Percentiles rank a stretch among this genome's conserved stretches.
These are phyloP conservation scores for Ophiocytium majus DNA, from an alignment of 352 stramenopile genomes.

Conservation along the genomic window DNA sequence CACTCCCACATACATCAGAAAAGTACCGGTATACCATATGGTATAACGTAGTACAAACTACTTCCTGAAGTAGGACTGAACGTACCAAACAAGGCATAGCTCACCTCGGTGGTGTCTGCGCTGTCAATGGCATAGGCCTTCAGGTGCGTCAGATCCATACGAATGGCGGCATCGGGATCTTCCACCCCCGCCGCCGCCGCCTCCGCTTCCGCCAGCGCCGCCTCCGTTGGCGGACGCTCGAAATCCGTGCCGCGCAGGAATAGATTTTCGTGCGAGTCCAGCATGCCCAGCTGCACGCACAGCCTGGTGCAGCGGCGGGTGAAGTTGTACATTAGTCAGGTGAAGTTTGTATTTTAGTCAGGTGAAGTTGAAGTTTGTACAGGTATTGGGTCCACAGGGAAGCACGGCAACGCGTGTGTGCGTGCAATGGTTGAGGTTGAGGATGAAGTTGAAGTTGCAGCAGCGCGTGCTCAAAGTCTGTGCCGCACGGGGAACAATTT, in stretches of 20 bases:
- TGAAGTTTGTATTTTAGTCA: too few relatives aligned
- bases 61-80: conserved; percentile 5
- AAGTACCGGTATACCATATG: too few relatives aligned
- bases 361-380: too few relatives aligned
- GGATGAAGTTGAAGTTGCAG: too few relatives aligned
- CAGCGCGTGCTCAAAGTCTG: conserved; percentile 30
- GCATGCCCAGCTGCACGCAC: conserved; percentile 44
- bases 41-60: neutral
- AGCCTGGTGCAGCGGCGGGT: too few relatives aligned
- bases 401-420: too few relatives aligned
- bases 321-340: too few relatives aligned
- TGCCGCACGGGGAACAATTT: conserved; percentile 31
- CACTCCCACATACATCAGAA: too few relatives aligned
- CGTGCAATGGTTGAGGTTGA: too few relatives aligned
- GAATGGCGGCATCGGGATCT: conserved; percentile 30
- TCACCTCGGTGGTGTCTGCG: conserved; percentile 47
- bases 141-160: conserved; percentile 40
- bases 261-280: conserved; percentile 48
- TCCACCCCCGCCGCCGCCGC: neutral
- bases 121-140: conserved; percentile 51
- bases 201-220: conserved; percentile 20
- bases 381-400: too few relatives aligned
- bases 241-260: conserved; percentile 30
- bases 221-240: conserved; percentile 3
- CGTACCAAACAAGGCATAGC: too few relatives aligned